These are phyloP conservation scores for Petunia axillaris DNA, from an alignment of 257 asterid genomes.

Conservation along the genomic window DNA sequence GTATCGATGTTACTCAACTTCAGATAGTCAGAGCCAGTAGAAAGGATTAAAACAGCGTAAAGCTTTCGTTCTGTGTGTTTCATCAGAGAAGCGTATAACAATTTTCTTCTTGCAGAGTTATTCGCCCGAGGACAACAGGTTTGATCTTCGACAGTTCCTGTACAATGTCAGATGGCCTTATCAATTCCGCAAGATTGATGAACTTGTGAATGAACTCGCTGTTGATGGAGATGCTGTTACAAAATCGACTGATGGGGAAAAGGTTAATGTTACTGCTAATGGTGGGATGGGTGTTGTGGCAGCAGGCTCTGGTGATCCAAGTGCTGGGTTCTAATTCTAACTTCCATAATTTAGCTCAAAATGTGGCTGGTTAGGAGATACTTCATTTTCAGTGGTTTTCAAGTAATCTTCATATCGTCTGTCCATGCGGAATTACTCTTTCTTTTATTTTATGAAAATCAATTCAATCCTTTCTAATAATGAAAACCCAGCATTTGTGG, in stretches of 20 bases:
- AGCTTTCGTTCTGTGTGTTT: background rate
- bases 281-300: constrained; percentile 91
- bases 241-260: constrained; percentile 30
- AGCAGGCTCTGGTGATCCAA: constrained; percentile 83
- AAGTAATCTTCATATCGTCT: background rate
- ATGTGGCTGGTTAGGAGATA: background rate
- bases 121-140: constrained; percentile 94
- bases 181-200: constrained; percentile 83
- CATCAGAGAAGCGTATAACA: background rate
- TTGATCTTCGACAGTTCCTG: constrained; percentile 86
- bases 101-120: constrained; percentile 48
- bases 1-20: background rate
- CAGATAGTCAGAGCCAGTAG: background rate
- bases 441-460: constrained; percentile 3
- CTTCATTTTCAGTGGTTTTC: background rate
- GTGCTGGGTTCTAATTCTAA: constrained; percentile 63
- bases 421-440: background rate
- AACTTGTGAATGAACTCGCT: constrained; percentile 57
- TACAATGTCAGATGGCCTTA: constrained; percentile 90
- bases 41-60: background rate
- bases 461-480: background rate
- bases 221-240: constrained; percentile 31
- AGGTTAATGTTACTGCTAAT: constrained; percentile 29
- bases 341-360: background rate
- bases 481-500: background rate